Evolutionary conservation across 257 asterid species (phyloP).

Genomic region (Ballota nigra): DNA sequence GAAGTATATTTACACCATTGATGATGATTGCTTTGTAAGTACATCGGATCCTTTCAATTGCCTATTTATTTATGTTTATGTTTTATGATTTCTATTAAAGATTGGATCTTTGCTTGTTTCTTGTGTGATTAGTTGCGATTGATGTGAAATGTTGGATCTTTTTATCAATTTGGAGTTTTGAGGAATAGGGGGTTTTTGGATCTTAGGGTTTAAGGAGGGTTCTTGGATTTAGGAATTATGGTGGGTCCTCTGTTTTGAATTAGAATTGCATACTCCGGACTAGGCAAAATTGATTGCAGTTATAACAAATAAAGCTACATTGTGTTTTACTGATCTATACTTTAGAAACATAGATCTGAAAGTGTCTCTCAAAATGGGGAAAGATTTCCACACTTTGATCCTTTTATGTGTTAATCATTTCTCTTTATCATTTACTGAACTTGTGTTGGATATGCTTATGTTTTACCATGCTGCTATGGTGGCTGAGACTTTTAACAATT

Average conservation of each 20-base stretch:
- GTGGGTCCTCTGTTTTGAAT: slow-evolving; percentile 17
- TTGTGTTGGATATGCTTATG: background rate
- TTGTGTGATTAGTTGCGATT: background rate
- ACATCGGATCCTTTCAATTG: background rate
- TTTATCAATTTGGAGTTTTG: background rate
- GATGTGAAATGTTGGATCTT: slow-evolving; percentile 19
- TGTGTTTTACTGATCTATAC: slow-evolving; percentile 3
- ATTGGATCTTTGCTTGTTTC: slow-evolving; percentile 21
- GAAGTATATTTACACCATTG: slow-evolving; percentile 79
- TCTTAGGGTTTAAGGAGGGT: slow-evolving; percentile 27
- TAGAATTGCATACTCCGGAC: background rate
- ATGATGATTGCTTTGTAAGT: slow-evolving; percentile 85
- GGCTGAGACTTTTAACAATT: background rate
- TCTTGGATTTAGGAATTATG: background rate
- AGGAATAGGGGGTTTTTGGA: slow-evolving; percentile 13
- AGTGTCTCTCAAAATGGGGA: background rate
- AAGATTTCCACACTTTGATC: background rate
- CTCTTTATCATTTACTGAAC: background rate
- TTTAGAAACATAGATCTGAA: slow-evolving; percentile 21
- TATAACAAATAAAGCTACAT: background rate
- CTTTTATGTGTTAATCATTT: background rate
- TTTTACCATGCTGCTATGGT: background rate
- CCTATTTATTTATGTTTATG: background rate
- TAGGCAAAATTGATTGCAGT: background rate
- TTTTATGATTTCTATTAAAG: background rate